phyloP scores from a whole-genome alignment of 2,329 filamentous ascomycete species.

The Claviceps africana region DNA sequence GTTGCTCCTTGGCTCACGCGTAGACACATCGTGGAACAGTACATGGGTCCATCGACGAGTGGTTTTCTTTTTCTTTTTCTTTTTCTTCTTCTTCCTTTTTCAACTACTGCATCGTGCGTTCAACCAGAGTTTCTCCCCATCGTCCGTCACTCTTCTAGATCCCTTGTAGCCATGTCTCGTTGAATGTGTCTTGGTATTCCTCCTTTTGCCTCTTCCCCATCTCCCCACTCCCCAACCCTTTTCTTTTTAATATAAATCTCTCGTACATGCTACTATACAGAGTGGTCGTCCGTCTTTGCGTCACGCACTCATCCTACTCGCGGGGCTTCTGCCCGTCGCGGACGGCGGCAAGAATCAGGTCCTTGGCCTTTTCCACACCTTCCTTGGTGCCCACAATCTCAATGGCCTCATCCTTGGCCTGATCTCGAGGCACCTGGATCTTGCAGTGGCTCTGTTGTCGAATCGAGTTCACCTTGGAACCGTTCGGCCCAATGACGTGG shows the following conservation, averaged over 20 bases:
- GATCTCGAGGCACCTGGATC: constrained; percentile 81
- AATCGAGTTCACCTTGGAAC: constrained; percentile 84
- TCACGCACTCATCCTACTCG: constrained; percentile 11
- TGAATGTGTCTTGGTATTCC: background rate
- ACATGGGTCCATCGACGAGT: no score
- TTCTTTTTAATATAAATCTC: background rate
- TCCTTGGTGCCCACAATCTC: constrained; percentile 71
- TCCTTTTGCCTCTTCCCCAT: background rate
- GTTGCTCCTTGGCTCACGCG: no score
- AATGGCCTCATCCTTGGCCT: constrained; percentile 66
- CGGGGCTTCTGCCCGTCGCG: constrained; percentile 37
- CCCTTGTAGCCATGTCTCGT: background rate
- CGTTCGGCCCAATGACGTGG: constrained; percentile 76
- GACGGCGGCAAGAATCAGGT: constrained; percentile 77
- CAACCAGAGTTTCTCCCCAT: background rate
- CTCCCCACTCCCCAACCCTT: no score
- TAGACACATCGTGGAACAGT: no score
- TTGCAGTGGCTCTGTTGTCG: constrained; percentile 84
- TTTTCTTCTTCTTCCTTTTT: no score
- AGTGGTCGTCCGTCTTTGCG: background rate
- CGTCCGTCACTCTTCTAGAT: background rate
- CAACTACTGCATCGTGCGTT: no score
- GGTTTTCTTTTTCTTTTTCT: no score
- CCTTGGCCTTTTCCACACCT: constrained; percentile 73
- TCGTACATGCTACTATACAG: background rate